Evolutionary conservation across 768 basidiomycete genomes (phyloP).

Genomic region (Cystobasidium onofrii): DNA sequence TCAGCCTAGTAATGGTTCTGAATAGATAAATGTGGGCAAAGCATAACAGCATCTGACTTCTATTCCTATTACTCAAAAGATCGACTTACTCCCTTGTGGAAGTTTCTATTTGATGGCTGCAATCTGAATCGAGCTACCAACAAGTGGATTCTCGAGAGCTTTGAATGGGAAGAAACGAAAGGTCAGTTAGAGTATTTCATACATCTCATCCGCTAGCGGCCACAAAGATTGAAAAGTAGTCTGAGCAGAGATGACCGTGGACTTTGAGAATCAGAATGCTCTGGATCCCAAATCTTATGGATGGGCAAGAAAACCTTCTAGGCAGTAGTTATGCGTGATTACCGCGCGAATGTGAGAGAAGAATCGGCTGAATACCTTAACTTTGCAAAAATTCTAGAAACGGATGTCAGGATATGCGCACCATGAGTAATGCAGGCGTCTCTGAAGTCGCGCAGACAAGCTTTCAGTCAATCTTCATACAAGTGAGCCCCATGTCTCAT

Average conservation of each 20-base stretch:
- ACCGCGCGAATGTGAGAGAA: too few relatives aligned
- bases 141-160: constrained; percentile 29
- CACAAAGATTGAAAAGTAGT: neutral
- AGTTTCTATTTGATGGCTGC: constrained; percentile 20
- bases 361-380: too few relatives aligned
- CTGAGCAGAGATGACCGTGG: neutral
- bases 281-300: constrained; percentile 24
- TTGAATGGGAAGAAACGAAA: constrained; percentile 12
- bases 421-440: too few relatives aligned
- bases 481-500: too few relatives aligned
- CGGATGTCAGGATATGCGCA: too few relatives aligned
- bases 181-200: neutral
- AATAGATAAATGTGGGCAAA: too few relatives aligned
- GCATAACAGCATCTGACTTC: too few relatives aligned
- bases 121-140: constrained; percentile 20
- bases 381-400: too few relatives aligned
- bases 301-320: constrained; percentile 20
- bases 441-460: too few relatives aligned
- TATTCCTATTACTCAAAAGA: constrained; percentile 7
- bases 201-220: neutral
- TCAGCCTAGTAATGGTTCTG: too few relatives aligned
- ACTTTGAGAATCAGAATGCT: neutral
- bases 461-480: too few relatives aligned
- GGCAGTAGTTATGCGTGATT: too few relatives aligned
- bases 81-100: constrained; percentile 6